phyloP scores from a whole-genome alignment of 257 asterid species.

The Gentiana dahurica region DNA sequence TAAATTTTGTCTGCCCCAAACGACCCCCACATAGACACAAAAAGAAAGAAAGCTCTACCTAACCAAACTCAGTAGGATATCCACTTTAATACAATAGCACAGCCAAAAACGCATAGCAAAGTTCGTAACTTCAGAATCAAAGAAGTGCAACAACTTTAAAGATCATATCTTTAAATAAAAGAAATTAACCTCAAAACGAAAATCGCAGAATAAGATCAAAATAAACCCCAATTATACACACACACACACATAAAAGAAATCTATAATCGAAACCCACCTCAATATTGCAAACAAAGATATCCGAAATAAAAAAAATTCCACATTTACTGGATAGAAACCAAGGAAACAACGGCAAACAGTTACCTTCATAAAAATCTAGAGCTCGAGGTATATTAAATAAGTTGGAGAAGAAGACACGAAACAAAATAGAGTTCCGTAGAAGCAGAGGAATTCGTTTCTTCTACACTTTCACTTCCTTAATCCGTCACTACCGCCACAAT shows the following conservation, averaged over 20 bases:
- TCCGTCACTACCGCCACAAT: slow-evolving; percentile 63
- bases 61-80: not conserved
- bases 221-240: not conserved
- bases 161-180: not conserved
- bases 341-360: not conserved
- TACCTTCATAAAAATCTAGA: slow-evolving; percentile 27
- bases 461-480: slow-evolving; percentile 69
- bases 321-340: not conserved
- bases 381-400: slow-evolving; percentile 10
- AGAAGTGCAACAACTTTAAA: slow-evolving; percentile 2
- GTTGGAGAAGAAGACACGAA: slow-evolving; percentile 7
- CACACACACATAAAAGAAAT: not conserved
- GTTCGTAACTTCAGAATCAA: slow-evolving; percentile 8
- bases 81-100: slow-evolving; percentile 2
- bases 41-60: not conserved
- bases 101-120: slow-evolving; percentile 1
- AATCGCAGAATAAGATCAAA: slow-evolving; percentile 1
- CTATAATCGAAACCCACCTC: slow-evolving; percentile 23
- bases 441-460: slow-evolving; percentile 74
- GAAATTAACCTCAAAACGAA: not conserved
- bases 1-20: too few relatives aligned
- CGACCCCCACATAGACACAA: not conserved
- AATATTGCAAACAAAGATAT: slow-evolving; percentile 12
- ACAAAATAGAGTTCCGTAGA: slow-evolving; percentile 50
- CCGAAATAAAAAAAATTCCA: slow-evolving; percentile 7